Evolutionary conservation across 1,139 yeast genomes (phyloP).

Genomic region (Suhomyces coccinellae): DNA sequence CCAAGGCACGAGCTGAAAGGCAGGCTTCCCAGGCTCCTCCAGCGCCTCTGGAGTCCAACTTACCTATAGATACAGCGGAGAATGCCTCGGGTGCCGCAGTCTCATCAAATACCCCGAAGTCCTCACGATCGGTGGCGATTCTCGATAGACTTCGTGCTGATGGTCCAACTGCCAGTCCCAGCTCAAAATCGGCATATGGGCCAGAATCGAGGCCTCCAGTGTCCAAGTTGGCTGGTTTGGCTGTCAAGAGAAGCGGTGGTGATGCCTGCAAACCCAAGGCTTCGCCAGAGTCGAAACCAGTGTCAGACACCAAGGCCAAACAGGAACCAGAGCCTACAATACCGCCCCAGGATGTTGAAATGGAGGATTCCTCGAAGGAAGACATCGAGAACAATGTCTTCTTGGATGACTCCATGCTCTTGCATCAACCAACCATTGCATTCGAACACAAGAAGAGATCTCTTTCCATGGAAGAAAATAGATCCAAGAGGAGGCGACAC

Average conservation of each 20-base stretch:
- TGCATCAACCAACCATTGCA: conserved; percentile 10
- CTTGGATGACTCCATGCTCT: conserved; percentile 24
- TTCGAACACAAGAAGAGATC: conserved; percentile 8
- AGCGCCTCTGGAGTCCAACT: neutral
- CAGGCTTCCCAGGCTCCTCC: neutral
- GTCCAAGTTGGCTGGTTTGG: conserved; percentile 2
- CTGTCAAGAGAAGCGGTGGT: neutral
- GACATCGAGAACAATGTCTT: conserved; percentile 13
- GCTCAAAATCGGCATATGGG: neutral
- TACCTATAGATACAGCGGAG: neutral
- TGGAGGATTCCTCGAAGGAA: neutral
- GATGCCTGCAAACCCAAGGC: neutral
- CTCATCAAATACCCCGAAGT: neutral
- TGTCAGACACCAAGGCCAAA: neutral
- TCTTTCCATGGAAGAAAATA: conserved; percentile 15
- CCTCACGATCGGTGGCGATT: conserved; percentile 12
- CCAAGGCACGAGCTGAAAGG: conserved; percentile 38
- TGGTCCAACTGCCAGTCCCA: neutral
- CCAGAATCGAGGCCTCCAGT: neutral
- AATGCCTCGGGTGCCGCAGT: neutral
- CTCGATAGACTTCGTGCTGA: conserved; percentile 10
- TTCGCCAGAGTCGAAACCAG: neutral
- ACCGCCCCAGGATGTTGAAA: neutral
- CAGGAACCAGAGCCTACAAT: neutral
- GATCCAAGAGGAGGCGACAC: conserved; percentile 27